These are phyloP conservation scores for Solanum verrucosum DNA, from an alignment of 257 asterid species.

Conservation along the genomic window DNA sequence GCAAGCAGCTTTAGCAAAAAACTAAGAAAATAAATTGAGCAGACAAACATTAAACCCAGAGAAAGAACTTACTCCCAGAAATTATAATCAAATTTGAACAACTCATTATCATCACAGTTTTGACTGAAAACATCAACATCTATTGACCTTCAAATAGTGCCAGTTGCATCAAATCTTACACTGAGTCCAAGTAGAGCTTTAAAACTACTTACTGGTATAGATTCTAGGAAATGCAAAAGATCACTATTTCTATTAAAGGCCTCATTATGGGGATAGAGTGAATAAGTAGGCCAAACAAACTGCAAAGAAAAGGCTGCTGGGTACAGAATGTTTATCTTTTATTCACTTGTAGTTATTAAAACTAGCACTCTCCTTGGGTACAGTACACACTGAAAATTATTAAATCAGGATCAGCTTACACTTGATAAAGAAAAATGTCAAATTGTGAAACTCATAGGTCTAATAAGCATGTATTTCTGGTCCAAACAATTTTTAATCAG, in stretches of 20 bases:
- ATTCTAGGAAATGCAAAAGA: not conserved
- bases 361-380: not conserved
- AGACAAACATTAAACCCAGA: not conserved
- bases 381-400: not conserved
- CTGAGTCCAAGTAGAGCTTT: not conserved
- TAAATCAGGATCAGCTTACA: not conserved
- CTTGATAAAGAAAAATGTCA: not conserved
- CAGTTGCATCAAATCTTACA: not conserved
- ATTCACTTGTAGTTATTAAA: not conserved
- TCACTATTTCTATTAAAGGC: not conserved
- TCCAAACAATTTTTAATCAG: not conserved
- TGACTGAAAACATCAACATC: not conserved
- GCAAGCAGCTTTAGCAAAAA: not conserved
- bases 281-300: not conserved
- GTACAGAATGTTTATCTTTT: not conserved
- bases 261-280: not conserved
- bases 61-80: not conserved
- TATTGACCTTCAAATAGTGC: not conserved
- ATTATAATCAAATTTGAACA: not conserved
- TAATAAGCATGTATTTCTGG: not conserved
- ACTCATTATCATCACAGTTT: not conserved
- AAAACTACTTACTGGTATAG: not conserved
- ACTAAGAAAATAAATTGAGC: not conserved
- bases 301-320: not conserved
- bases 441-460: not conserved